phyloP scores from a whole-genome alignment of 257 asterid genomes.

The Cynanchum wilfordii region DNA sequence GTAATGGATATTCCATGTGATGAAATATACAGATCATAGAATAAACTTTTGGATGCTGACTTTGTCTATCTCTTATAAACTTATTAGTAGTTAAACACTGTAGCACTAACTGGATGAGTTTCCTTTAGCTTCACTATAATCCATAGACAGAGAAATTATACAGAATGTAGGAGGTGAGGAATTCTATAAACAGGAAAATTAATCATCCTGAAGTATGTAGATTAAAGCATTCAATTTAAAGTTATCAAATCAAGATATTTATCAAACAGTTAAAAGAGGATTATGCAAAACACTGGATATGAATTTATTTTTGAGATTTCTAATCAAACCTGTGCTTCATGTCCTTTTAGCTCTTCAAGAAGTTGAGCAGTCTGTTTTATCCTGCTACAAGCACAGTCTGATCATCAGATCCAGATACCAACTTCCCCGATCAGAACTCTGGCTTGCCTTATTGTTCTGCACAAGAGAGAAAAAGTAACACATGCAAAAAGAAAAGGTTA shows the following conservation, averaged over 20 bases:
- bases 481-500: background rate
- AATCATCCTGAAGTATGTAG: background rate
- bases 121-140: background rate
- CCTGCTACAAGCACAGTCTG: conserved; percentile 94
- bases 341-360: conserved; percentile 92
- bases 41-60: background rate
- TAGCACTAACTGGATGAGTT: background rate
- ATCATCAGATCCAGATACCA: conserved; percentile 98
- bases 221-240: background rate
- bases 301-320: conserved; percentile 9
- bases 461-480: conserved; percentile 20
- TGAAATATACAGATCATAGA: background rate
- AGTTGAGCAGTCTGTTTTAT: conserved; percentile 88
- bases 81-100: background rate
- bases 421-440: conserved; percentile 92
- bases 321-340: conserved; percentile 67
- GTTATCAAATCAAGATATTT: too few species aligned
- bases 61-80: too few species aligned
- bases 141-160: background rate
- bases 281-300: background rate
- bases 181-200: background rate
- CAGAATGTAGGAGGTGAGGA: background rate
- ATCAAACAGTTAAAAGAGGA: too few species aligned
- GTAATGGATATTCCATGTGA: background rate
- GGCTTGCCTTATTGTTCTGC: conserved; percentile 89